Evolutionary conservation across 768 basidiomycete species (phyloP).

Genomic region (Wakefieldia striispora): DNA sequence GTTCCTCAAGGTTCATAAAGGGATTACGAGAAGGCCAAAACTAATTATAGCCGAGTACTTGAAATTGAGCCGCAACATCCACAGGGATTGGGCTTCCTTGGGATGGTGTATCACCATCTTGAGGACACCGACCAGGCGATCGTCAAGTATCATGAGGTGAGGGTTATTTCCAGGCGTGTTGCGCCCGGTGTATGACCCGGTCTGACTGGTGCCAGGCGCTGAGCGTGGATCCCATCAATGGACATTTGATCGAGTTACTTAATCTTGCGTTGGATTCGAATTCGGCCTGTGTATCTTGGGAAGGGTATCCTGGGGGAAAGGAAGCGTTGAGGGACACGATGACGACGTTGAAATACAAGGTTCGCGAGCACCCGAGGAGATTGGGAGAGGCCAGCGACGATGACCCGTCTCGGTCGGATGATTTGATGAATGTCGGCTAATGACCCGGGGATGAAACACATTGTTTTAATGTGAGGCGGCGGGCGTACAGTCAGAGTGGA

Average conservation of each 20-base stretch:
- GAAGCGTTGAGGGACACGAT: slow-evolving; percentile 34
- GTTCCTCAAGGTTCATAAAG: slow-evolving; percentile 28
- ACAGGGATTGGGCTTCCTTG: slow-evolving; percentile 81
- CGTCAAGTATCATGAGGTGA: slow-evolving; percentile 87
- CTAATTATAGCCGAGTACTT: slow-evolving; percentile 74
- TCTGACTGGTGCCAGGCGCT: slow-evolving; percentile 50
- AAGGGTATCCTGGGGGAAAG: slow-evolving; percentile 34
- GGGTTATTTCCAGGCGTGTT: slow-evolving; percentile 17
- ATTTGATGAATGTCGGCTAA: slow-evolving; percentile 33
- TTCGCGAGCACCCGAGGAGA: slow-evolving; percentile 25
- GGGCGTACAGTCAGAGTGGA: slow-evolving; percentile 19
- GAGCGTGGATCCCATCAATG: slow-evolving; percentile 80
- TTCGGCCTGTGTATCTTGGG: slow-evolving; percentile 31
- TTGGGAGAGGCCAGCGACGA: slow-evolving; percentile 13
- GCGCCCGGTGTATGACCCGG: neutral
- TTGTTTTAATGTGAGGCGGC: slow-evolving; percentile 23
- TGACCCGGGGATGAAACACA: slow-evolving; percentile 15
- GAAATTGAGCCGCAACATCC: slow-evolving; percentile 85
- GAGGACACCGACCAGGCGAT: slow-evolving; percentile 79
- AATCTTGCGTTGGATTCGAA: slow-evolving; percentile 72
- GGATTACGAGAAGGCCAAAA: slow-evolving; percentile 62
- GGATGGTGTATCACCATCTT: slow-evolving; percentile 81
- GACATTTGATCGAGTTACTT: slow-evolving; percentile 75
- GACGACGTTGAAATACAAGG: slow-evolving; percentile 30
- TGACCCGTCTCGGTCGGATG: slow-evolving; percentile 21